phyloP scores from a whole-genome alignment of 257 asterid species.

The Przewalskia tangutica region DNA sequence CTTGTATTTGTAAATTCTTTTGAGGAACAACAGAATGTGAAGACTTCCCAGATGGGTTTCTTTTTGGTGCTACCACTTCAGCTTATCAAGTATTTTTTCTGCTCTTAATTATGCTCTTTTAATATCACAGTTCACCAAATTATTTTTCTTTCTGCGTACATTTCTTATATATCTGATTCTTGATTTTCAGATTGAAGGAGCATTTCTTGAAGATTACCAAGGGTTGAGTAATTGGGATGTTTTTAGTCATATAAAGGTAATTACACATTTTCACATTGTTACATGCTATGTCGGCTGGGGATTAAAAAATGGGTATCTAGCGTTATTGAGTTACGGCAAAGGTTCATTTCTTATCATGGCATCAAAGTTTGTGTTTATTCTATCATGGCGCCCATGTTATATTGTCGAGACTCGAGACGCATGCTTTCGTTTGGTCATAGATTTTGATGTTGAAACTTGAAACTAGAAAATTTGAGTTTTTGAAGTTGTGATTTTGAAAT shows the following conservation, averaged over 20 bases:
- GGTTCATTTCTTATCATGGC: too few relatives aligned
- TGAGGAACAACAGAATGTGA: conserved; percentile 8
- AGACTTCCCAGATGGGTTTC: conserved; percentile 57
- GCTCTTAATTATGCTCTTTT: too few relatives aligned
- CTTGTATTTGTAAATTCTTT: conserved; percentile 5
- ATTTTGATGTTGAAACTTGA: too few relatives aligned
- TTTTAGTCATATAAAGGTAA: conserved; percentile 41
- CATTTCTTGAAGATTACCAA: conserved; percentile 53
- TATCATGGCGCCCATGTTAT: not conserved
- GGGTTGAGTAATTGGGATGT: conserved; percentile 69
- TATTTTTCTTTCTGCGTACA: not conserved
- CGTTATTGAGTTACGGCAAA: too few relatives aligned
- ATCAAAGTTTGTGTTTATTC: too few relatives aligned
- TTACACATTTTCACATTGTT: not conserved
- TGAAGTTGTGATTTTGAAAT: too few relatives aligned
- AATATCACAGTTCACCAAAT: too few relatives aligned
- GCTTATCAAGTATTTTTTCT: conserved; percentile 44
- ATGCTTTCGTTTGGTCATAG: too few relatives aligned
- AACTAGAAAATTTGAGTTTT: too few relatives aligned
- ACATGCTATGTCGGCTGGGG: too few relatives aligned
- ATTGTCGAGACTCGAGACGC: not conserved
- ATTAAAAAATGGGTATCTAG: too few relatives aligned
- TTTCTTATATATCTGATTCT: not conserved
- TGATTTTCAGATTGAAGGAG: conserved; percentile 61
- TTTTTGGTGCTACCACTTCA: conserved; percentile 70